Percentiles rank a stretch among this genome's conserved stretches.
These are phyloP conservation scores for Golovinomyces cichoracearum DNA, from an alignment of 2,329 filamentous ascomycete species.

Conservation along the genomic window DNA sequence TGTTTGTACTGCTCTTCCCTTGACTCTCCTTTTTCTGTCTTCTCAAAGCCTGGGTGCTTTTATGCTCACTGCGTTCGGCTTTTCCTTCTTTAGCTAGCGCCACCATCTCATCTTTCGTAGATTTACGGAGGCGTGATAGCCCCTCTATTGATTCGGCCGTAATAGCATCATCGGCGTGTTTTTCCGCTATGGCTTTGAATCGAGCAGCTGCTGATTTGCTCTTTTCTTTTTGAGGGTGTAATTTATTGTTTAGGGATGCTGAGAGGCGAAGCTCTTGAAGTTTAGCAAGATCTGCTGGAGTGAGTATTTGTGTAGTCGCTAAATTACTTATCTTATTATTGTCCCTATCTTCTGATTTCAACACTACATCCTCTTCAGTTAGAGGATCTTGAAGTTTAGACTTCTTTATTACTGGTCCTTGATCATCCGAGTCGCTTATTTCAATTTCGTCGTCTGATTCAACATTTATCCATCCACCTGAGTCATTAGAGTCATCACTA, in stretches of 20 bases:
- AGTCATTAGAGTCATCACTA: slow-evolving; percentile 35
- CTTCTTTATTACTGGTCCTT: slow-evolving; percentile 40
- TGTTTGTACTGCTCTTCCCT: slow-evolving; percentile 92
- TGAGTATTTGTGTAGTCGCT: slow-evolving; percentile 82
- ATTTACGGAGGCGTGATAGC: slow-evolving; percentile 54
- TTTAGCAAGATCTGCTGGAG: slow-evolving; percentile 85
- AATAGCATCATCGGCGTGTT: slow-evolving; percentile 64
- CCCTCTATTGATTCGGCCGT: slow-evolving; percentile 84
- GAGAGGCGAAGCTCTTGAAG: slow-evolving; percentile 63
- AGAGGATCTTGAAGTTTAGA: slow-evolving; percentile 22
- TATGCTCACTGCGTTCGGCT: slow-evolving; percentile 52
- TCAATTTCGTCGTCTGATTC: slow-evolving; percentile 57
- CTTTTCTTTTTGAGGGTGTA: slow-evolving; percentile 16
- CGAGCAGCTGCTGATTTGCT: slow-evolving; percentile 16
- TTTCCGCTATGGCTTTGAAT: slow-evolving; percentile 21
- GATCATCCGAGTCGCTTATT: slow-evolving; percentile 49
- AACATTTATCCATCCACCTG: slow-evolving; percentile 83
- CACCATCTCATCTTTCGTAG: slow-evolving; percentile 70
- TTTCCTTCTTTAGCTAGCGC: slow-evolving; percentile 63
- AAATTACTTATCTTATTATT: slow-evolving; percentile 36
- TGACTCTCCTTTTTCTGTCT: slow-evolving; percentile 67
- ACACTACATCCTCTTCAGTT: slow-evolving; percentile 16
- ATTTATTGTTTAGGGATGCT: slow-evolving; percentile 40
- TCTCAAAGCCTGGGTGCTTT: slow-evolving; percentile 57
- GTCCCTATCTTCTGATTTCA: slow-evolving; percentile 20